These are phyloP conservation scores for Ceratobasidium sp. DNA, from an alignment of 1,284 basidiomycete genomes.

Conservation along the genomic window DNA sequence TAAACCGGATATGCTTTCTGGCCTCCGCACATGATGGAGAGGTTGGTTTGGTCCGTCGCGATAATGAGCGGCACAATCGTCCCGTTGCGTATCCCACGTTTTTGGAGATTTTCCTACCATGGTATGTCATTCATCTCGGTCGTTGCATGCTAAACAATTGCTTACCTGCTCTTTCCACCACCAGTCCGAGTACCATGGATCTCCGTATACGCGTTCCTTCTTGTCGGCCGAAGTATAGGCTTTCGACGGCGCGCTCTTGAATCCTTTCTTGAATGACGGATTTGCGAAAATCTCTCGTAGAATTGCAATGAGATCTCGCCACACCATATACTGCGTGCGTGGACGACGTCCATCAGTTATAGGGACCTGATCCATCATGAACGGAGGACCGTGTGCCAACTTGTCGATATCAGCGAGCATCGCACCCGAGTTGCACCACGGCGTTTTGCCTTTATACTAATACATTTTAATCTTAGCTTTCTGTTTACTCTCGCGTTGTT, in stretches of 20 bases:
- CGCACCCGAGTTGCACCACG: background rate
- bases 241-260: background rate
- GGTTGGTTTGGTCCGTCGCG: background rate
- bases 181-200: background rate
- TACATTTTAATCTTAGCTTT: background rate
- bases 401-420: background rate
- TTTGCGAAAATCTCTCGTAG: background rate
- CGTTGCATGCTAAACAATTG: background rate
- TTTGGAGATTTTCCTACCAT: background rate
- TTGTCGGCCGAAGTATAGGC: background rate
- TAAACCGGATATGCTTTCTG: constrained; percentile 27
- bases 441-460: background rate
- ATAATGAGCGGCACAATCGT: background rate
- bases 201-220: background rate
- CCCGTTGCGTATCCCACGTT: background rate
- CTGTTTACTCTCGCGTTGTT: background rate
- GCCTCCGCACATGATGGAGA: constrained; percentile 12
- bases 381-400: constrained; percentile 1
- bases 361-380: background rate
- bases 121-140: background rate
- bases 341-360: background rate
- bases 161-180: constrained; percentile 15
- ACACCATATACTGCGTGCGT: constrained; percentile 4
- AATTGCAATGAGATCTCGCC: background rate
- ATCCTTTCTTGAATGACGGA: background rate